Percentiles rank a stretch among this genome's conserved stretches.
Evolutionary conservation across 1,139 yeast species (phyloP).

Genomic region (Yamadazyma trypodendri): DNA sequence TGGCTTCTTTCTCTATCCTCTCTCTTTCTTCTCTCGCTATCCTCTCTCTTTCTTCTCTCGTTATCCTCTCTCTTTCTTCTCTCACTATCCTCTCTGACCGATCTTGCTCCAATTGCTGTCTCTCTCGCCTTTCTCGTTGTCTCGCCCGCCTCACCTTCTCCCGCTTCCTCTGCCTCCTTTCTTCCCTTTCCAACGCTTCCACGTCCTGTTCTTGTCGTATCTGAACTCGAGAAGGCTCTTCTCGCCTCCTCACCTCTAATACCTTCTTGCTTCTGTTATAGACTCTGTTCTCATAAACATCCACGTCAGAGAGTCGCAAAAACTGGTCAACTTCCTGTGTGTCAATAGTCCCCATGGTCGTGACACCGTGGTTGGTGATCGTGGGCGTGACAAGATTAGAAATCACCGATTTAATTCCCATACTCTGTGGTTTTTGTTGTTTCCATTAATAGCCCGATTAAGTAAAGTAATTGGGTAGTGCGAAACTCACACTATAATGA

Average conservation of each 20-base stretch:
- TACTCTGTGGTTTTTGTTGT: slow-evolving; percentile 1
- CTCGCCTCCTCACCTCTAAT: not conserved
- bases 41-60: slow-evolving; percentile 1
- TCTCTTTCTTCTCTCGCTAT: slow-evolving; percentile 4
- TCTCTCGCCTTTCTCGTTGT: not conserved
- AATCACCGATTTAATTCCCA: slow-evolving; percentile 14
- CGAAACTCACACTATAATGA: too few relatives aligned
- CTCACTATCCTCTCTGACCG: not conserved
- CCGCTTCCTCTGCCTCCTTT: slow-evolving; percentile 2
- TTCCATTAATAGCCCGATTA: too few relatives aligned
- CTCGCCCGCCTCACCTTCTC: slow-evolving; percentile 1
- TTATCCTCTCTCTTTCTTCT: not conserved
- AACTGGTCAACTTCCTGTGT: slow-evolving; percentile 4
- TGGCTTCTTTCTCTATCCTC: slow-evolving; percentile 1
- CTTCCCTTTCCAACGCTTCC: not conserved
- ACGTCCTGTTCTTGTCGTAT: not conserved
- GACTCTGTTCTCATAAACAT: slow-evolving; percentile 6
- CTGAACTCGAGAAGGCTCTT: not conserved
- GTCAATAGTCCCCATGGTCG: slow-evolving; percentile 2
- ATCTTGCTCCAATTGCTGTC: slow-evolving; percentile 2
- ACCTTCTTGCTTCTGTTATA: slow-evolving; percentile 6
- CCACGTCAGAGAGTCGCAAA: slow-evolving; percentile 5
- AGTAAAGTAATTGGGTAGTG: too few relatives aligned
- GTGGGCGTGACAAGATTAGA: slow-evolving; percentile 15
- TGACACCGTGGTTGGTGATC: slow-evolving; percentile 13